Evolutionary conservation across 306 rosid genomes (phyloP).

Genomic region (Prunus campanulata): DNA sequence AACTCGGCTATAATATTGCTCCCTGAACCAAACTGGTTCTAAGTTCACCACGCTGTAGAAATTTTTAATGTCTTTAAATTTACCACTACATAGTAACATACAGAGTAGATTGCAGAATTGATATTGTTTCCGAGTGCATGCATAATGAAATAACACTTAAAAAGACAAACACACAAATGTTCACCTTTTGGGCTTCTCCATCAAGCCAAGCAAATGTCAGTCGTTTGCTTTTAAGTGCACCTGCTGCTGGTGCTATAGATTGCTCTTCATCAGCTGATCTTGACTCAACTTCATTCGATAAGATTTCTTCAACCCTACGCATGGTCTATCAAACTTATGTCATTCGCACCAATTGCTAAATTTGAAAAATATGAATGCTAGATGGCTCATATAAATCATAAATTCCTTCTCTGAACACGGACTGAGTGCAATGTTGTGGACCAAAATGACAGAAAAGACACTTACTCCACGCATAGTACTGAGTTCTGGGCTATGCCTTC

Average conservation of each 20-base stretch:
- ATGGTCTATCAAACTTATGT: slow-evolving; percentile 57
- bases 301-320: slow-evolving; percentile 71
- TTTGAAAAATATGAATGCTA: slow-evolving; percentile 11
- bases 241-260: slow-evolving; percentile 51
- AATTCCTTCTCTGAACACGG: background rate
- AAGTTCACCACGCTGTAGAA: background rate
- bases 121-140: background rate
- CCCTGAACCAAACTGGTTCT: background rate
- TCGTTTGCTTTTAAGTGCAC: slow-evolving; percentile 53
- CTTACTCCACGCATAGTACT: slow-evolving; percentile 90
- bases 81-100: background rate
- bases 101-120: background rate
- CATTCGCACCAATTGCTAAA: slow-evolving; percentile 36
- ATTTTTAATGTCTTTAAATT: background rate
- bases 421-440: slow-evolving; percentile 8
- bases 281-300: slow-evolving; percentile 43
- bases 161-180: slow-evolving; percentile 3
- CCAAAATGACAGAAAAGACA: slow-evolving; percentile 19
- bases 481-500: slow-evolving; percentile 69
- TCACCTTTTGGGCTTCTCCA: slow-evolving; percentile 85
- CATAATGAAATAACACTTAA: background rate
- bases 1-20: background rate
- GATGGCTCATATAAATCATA: background rate
- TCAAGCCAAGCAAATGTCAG: slow-evolving; percentile 94
- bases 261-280: slow-evolving; percentile 45